Evolutionary conservation across 2,329 filamentous ascomycete species (phyloP).

Genomic region (Aureobasidium sp.): DNA sequence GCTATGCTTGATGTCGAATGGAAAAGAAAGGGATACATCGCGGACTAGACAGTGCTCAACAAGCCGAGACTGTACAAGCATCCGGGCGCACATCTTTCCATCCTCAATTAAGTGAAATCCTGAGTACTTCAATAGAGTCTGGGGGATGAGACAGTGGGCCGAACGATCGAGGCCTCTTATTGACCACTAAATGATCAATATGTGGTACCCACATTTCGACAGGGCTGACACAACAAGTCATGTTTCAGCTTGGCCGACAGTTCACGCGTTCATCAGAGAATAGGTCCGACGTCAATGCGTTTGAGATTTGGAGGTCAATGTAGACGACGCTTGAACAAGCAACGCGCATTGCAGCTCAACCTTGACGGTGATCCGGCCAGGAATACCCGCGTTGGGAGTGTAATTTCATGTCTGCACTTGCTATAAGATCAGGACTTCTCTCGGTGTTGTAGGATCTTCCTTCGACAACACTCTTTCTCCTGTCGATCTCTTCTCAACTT

Average conservation of each 20-base stretch:
- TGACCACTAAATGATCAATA: neutral
- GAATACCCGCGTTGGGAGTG: neutral
- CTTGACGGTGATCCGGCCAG: neutral
- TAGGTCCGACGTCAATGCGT: neutral
- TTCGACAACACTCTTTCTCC: neutral
- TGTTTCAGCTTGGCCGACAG: neutral
- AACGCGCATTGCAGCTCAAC: neutral
- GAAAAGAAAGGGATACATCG: too few relatives aligned
- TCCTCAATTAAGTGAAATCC: too few relatives aligned
- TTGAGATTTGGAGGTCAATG: neutral
- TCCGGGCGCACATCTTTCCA: neutral
- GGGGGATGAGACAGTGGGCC: neutral
- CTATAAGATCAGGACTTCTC: neutral
- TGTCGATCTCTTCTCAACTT: neutral
- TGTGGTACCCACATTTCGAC: neutral
- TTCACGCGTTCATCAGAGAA: neutral
- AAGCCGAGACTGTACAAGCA: neutral
- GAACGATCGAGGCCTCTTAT: neutral
- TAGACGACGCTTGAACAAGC: neutral
- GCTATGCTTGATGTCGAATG: neutral
- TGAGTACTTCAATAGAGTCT: neutral
- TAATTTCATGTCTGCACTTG: neutral
- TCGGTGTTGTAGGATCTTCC: neutral
- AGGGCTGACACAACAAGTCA: slow-evolving; percentile 1
- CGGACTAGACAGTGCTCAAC: neutral